A percentile compares a stretch with the other conserved stretches of the same genome.
Conservation (phyloP, 129 eudicot genomes). For the Flaveria trinervia region DNA sequence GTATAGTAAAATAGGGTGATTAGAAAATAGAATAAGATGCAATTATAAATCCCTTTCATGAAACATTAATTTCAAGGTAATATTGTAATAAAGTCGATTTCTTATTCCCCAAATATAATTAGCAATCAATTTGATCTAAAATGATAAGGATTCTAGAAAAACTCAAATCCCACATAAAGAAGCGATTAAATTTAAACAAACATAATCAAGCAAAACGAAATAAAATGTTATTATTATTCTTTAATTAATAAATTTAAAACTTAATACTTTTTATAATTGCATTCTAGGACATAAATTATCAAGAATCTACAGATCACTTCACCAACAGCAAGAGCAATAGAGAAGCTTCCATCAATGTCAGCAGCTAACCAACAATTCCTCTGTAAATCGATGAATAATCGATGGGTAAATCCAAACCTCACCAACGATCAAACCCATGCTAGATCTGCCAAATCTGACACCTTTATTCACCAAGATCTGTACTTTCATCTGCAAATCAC, state of each 20-base stretch:
- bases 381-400: slow-evolving; percentile 15
- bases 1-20: too few relatives aligned
- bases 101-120: background rate
- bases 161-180: background rate
- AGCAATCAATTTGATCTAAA: background rate
- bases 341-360: slow-evolving; percentile 18
- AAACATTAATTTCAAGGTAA: too few relatives aligned
- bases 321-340: slow-evolving; percentile 8
- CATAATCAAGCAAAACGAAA: slow-evolving; percentile 4
- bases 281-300: slow-evolving; percentile 27
- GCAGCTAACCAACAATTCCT: slow-evolving; percentile 8
- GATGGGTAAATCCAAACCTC: slow-evolving; percentile 24
- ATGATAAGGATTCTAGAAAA: background rate
- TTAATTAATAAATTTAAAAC: slow-evolving; percentile 16
- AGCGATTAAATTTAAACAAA: background rate
- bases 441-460: slow-evolving; percentile 37
- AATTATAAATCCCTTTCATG: too few relatives aligned
- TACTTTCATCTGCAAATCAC: slow-evolving; percentile 15
- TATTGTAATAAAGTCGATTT: background rate
- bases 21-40: too few relatives aligned
- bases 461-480: slow-evolving; percentile 29
- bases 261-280: slow-evolving; percentile 18
- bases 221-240: slow-evolving; percentile 9
- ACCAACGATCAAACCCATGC: background rate
- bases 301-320: slow-evolving; percentile 50